phyloP scores from a whole-genome alignment of 805 yeast species.

The Yamadazyma akitaensis region DNA sequence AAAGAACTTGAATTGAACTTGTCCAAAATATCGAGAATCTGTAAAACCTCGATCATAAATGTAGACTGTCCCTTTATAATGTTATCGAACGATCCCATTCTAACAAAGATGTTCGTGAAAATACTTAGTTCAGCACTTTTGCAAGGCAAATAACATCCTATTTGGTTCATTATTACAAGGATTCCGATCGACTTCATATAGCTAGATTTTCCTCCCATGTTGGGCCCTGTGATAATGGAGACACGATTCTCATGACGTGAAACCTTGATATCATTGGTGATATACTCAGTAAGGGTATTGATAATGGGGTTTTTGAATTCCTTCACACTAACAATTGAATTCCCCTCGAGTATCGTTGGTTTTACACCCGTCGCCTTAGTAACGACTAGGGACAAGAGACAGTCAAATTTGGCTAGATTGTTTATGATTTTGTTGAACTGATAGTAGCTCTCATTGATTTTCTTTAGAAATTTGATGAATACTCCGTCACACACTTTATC shows the following conservation, averaged over 20 bases:
- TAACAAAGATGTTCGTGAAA: slow-evolving; percentile 71
- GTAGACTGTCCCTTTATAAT: slow-evolving; percentile 75
- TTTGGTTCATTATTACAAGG: slow-evolving; percentile 67
- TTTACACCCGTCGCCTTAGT: slow-evolving; percentile 45
- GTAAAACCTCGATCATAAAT: slow-evolving; percentile 73
- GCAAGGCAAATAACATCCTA: slow-evolving; percentile 78
- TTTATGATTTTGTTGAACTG: slow-evolving; percentile 40
- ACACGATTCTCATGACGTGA: slow-evolving; percentile 44
- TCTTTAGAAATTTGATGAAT: slow-evolving; percentile 39
- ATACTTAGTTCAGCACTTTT: slow-evolving; percentile 56
- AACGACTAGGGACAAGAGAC: slow-evolving; percentile 62
- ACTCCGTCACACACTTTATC: slow-evolving; percentile 44
- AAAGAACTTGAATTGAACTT: slow-evolving; percentile 55
- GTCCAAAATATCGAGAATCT: slow-evolving; percentile 56
- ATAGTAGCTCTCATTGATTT: slow-evolving; percentile 30
- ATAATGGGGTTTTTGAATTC: slow-evolving; percentile 68
- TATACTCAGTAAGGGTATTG: slow-evolving; percentile 51
- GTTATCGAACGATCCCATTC: slow-evolving; percentile 86
- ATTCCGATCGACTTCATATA: slow-evolving; percentile 73
- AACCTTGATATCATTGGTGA: slow-evolving; percentile 64
- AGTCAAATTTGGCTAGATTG: slow-evolving; percentile 57
- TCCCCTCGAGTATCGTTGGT: slow-evolving; percentile 47
- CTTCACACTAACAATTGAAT: slow-evolving; percentile 43
- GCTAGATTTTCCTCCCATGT: slow-evolving; percentile 86
- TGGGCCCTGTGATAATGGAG: slow-evolving; percentile 77